phyloP scores from a whole-genome alignment of 805 yeast genomes.

The Komagataella pastoris region DNA sequence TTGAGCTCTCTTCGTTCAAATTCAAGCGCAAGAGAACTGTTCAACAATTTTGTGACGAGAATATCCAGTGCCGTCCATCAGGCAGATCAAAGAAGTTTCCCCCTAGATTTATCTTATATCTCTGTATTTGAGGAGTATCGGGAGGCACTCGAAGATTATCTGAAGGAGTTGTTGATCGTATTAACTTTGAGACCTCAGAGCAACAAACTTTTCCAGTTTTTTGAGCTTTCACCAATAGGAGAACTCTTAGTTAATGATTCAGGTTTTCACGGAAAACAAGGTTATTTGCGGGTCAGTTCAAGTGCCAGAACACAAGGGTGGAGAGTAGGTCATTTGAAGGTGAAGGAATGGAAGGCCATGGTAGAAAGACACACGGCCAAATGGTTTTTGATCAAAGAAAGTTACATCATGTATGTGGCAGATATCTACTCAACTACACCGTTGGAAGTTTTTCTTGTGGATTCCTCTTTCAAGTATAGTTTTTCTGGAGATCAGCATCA shows the following conservation, averaged over 20 bases:
- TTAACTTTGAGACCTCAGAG: slow-evolving; percentile 70
- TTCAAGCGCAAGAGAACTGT: not conserved
- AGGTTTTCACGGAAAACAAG: slow-evolving; percentile 81
- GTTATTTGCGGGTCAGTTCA: slow-evolving; percentile 65
- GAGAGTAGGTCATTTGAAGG: slow-evolving; percentile 82
- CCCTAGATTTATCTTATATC: not conserved
- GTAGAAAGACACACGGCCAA: slow-evolving; percentile 81
- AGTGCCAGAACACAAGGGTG: slow-evolving; percentile 87
- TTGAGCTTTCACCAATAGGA: slow-evolving; percentile 84
- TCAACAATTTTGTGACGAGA: not conserved
- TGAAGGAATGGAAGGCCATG: slow-evolving; percentile 75
- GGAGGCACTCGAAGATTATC: slow-evolving; percentile 47
- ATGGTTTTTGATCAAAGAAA: slow-evolving; percentile 82
- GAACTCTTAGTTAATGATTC: slow-evolving; percentile 72
- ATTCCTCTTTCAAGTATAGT: slow-evolving; percentile 48
- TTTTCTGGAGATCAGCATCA: slow-evolving; percentile 20
- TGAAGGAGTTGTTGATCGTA: slow-evolving; percentile 43
- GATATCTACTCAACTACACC: slow-evolving; percentile 81
- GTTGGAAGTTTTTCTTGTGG: slow-evolving; percentile 85
- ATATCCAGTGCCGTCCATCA: not conserved
- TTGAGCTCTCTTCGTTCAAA: not conserved
- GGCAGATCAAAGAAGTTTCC: not conserved
- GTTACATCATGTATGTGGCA: slow-evolving; percentile 76
- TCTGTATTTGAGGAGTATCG: slow-evolving; percentile 19
- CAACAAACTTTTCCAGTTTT: slow-evolving; percentile 70